Conservation (phyloP, 805 yeast species). For the Diddensiella caesifluorescens region DNA sequence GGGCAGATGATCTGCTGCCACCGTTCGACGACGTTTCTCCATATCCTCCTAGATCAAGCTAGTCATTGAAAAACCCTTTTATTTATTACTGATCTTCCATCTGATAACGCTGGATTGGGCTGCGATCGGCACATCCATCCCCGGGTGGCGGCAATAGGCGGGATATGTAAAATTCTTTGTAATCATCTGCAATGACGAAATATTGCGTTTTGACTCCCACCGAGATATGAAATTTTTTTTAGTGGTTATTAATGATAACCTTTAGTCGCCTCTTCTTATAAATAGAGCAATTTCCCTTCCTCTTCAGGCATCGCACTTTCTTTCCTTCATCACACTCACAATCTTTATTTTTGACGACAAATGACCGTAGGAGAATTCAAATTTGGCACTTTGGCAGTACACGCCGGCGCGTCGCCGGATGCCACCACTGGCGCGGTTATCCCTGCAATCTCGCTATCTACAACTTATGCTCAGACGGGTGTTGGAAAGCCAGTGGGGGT, state of each 20-base stretch:
- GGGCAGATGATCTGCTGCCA: slow-evolving; percentile 25
- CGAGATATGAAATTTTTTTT: too few species aligned
- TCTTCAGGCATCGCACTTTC: not conserved
- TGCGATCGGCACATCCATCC: too few species aligned
- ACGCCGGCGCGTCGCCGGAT: slow-evolving; percentile 71
- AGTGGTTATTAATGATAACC: too few species aligned
- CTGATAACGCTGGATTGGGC: too few species aligned
- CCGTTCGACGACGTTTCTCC: slow-evolving; percentile 24
- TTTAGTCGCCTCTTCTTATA: not conserved
- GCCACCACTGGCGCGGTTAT: slow-evolving; percentile 80
- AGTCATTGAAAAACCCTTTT: too few species aligned
- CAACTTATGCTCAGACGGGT: slow-evolving; percentile 76
- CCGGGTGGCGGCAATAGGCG: too few species aligned
- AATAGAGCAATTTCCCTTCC: not conserved
- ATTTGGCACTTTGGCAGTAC: slow-evolving; percentile 80
- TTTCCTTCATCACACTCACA: not conserved
- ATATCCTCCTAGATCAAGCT: slow-evolving; percentile 11
- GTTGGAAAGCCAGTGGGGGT: slow-evolving; percentile 74
- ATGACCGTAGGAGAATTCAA: slow-evolving; percentile 36
- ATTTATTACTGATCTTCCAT: too few species aligned
- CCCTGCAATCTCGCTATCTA: slow-evolving; percentile 74
- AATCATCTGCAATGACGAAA: too few species aligned
- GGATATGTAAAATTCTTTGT: too few species aligned
- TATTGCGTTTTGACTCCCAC: too few species aligned
- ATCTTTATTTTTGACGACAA: slow-evolving; percentile 15